A percentile compares a stretch with the other conserved stretches of the same genome.
phyloP scores from a whole-genome alignment of 108 stramenopile species.

The Licmophora abbreviata region DNA sequence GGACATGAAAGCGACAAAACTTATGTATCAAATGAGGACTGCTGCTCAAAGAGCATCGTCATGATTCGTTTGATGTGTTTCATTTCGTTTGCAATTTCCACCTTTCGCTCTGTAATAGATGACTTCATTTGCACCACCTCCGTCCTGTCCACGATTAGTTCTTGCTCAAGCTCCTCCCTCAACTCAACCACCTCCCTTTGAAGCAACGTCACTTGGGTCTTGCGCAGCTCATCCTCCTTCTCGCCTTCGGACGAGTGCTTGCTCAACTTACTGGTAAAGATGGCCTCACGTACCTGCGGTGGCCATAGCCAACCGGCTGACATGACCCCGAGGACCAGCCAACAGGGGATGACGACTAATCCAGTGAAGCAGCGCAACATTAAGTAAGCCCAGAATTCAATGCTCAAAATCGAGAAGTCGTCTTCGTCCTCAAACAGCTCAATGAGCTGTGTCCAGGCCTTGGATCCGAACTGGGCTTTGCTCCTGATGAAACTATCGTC shows the following conservation, averaged over 20 bases:
- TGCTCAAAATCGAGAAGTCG: constrained; percentile 16
- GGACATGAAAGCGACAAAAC: too few relatives aligned
- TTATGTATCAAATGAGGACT: constrained; percentile 9
- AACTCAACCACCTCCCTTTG: constrained; percentile 23
- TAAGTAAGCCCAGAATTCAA: constrained; percentile 39
- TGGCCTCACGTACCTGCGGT: constrained; percentile 31
- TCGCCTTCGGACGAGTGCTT: constrained; percentile 41
- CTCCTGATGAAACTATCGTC: constrained; percentile 13
- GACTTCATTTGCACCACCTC: constrained; percentile 45
- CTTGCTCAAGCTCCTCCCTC: constrained; percentile 28
- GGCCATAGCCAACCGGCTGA: constrained; percentile 45
- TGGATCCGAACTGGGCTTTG: constrained; percentile 4
- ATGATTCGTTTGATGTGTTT: constrained; percentile 51
- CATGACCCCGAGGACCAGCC: constrained; percentile 30
- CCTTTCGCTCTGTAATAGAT: constrained; percentile 31
- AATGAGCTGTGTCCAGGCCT: constrained; percentile 29
- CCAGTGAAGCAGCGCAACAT: constrained; percentile 18
- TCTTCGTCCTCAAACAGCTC: constrained; percentile 32
- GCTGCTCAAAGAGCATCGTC: constrained; percentile 56
- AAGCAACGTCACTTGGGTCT: constrained; percentile 33
- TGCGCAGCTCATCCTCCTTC: constrained; percentile 35
- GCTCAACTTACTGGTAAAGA: constrained; percentile 33
- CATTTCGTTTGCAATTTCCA: constrained; percentile 55
- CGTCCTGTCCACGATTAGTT: constrained; percentile 35
- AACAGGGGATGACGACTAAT: constrained; percentile 32